Conservation (phyloP, 352 stramenopile species). For the Globisporangium abappressorium region DNA sequence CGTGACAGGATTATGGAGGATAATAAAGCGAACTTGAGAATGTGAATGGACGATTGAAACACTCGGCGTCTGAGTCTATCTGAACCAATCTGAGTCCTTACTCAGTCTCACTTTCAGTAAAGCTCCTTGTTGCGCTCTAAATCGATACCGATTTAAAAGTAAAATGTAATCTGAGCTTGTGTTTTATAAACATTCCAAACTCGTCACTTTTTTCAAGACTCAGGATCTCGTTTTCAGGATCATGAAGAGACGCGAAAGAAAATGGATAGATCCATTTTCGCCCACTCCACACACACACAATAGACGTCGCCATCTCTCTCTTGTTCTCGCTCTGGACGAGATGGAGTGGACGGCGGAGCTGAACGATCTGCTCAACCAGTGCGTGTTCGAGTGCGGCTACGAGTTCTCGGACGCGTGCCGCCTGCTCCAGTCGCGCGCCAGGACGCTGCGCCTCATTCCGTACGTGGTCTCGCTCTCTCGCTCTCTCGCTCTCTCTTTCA, state of each 20-base stretch:
- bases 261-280: neutral
- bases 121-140: neutral
- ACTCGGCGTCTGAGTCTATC: too few relatives aligned
- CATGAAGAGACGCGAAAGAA: neutral
- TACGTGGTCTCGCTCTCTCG: conserved; percentile 16
- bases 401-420: conserved; percentile 49
- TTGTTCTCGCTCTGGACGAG: neutral
- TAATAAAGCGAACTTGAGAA: too few relatives aligned
- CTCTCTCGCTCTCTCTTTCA: neutral
- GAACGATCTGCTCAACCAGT: conserved; percentile 67
- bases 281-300: neutral
- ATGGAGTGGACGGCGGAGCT: conserved; percentile 72
- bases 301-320: neutral
- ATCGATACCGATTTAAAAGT: neutral
- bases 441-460: conserved; percentile 42
- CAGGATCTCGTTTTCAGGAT: neutral
- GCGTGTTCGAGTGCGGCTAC: conserved; percentile 72
- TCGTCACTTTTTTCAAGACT: neutral
- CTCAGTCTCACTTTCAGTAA: neutral
- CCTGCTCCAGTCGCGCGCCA: conserved; percentile 37
- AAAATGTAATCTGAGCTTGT: neutral
- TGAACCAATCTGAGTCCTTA: neutral
- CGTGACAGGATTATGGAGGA: neutral
- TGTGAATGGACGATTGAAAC: too few relatives aligned
- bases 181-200: neutral